A percentile compares a stretch with the other conserved stretches of the same genome.
phyloP scores from a whole-genome alignment of 495 filamentous ascomycete species.

The Xylaria grammica region DNA sequence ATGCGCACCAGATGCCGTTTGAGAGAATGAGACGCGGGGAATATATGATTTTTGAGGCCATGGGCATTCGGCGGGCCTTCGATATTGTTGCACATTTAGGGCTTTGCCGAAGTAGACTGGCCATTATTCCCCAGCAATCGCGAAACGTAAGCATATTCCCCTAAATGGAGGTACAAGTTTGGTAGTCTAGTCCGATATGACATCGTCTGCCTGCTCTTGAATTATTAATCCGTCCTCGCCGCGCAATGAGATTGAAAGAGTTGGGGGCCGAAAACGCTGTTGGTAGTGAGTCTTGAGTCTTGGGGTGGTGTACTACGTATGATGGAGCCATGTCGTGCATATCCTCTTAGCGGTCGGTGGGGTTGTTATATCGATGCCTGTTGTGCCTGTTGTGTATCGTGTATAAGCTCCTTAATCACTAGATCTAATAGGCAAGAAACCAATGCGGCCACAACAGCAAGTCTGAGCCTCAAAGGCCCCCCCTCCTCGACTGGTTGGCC shows the following conservation, averaged over 20 bases:
- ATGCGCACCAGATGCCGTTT: too few species aligned
- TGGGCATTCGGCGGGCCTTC: too few species aligned
- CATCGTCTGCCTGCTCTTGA: neutral
- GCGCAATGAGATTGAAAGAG: neutral
- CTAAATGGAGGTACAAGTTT: too few species aligned
- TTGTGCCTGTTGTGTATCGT: too few species aligned
- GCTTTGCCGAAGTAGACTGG: neutral
- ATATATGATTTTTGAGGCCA: too few species aligned
- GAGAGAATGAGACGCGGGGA: too few species aligned
- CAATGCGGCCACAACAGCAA: neutral
- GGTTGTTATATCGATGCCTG: neutral
- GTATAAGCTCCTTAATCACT: too few species aligned
- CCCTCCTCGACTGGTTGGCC: constrained; percentile 7
- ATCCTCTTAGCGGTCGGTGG: constrained; percentile 13
- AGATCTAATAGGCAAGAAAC: neutral
- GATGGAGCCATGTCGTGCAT: neutral
- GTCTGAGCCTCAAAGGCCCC: constrained; percentile 20
- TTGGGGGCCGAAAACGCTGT: constrained; percentile 2
- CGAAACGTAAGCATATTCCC: neutral
- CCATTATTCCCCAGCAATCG: neutral
- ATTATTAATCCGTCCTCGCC: too few species aligned
- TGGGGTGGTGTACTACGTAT: neutral
- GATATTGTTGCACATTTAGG: neutral
- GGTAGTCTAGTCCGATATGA: neutral
- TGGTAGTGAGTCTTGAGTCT: neutral